These are phyloP conservation scores for Calonectria hawksworthii DNA, from an alignment of 2,329 filamentous ascomycete species.

Conservation along the genomic window DNA sequence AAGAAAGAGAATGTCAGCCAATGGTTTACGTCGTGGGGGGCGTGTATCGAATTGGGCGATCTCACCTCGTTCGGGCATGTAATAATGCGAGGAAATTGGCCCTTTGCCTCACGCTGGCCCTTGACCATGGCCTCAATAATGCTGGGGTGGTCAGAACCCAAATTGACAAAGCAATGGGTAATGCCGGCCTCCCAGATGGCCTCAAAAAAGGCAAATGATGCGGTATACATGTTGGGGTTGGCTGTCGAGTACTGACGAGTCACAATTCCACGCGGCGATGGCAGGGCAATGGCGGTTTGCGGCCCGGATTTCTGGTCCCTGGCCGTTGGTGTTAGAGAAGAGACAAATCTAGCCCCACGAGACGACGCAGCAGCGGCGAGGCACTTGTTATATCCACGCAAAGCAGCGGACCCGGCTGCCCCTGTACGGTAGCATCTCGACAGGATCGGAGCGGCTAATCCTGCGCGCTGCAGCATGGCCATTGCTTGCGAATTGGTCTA, in stretches of 20 bases:
- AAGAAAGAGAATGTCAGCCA: conserved; percentile 23
- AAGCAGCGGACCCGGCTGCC: conserved; percentile 22
- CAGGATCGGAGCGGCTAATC: conserved; percentile 41
- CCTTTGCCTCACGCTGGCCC: conserved; percentile 76
- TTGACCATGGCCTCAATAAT: conserved; percentile 87
- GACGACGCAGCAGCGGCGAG: conserved; percentile 16
- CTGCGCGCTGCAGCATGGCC: conserved; percentile 44
- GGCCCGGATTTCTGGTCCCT: conserved; percentile 15
- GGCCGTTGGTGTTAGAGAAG: conserved; percentile 21
- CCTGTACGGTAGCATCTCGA: conserved; percentile 37
- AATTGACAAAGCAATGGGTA: conserved; percentile 73
- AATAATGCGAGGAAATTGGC: conserved; percentile 78
- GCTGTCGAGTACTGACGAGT: conserved; percentile 43
- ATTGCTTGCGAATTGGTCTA: conserved; percentile 37
- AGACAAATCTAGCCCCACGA: conserved; percentile 23
- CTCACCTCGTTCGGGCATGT: conserved; percentile 84
- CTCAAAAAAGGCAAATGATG: conserved; percentile 87
- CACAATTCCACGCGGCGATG: conserved; percentile 29
- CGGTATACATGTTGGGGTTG: conserved; percentile 71
- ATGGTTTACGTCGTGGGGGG: accelerated
- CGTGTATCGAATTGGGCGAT: conserved; percentile 10
- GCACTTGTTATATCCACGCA: conserved; percentile 39
- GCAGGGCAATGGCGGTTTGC: conserved; percentile 25
- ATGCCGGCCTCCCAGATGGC: conserved; percentile 79
- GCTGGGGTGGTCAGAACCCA: conserved; percentile 80